A percentile compares a stretch with the other conserved stretches of the same genome.
These are phyloP conservation scores for Teunomyces aglyptinius DNA, from an alignment of 805 yeast species.

Conservation along the genomic window DNA sequence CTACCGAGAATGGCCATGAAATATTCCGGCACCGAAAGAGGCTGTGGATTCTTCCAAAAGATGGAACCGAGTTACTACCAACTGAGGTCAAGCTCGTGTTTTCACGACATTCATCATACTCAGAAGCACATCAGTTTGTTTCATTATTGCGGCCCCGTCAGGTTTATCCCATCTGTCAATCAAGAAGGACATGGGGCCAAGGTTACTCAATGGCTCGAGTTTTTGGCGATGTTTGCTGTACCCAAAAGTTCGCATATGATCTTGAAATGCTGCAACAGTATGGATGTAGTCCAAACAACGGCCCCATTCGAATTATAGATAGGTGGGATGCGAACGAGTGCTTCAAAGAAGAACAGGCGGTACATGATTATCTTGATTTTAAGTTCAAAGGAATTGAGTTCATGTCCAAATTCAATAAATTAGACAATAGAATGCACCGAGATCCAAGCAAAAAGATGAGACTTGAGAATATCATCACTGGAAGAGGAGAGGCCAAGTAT, in stretches of 20 bases:
- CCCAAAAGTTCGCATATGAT: conserved; percentile 13
- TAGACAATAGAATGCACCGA: not conserved
- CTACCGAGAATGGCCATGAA: conserved; percentile 19
- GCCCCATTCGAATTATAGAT: conserved; percentile 25
- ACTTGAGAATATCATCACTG: conserved; percentile 25
- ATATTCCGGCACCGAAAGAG: conserved; percentile 23
- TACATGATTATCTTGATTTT: conserved; percentile 10
- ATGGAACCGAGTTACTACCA: conserved; percentile 30
- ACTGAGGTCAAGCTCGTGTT: conserved; percentile 36
- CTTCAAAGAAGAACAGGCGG: conserved; percentile 24
- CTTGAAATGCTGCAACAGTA: conserved; percentile 8
- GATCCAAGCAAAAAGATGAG: conserved; percentile 16
- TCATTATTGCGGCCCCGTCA: conserved; percentile 35
- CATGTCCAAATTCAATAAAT: conserved; percentile 5
- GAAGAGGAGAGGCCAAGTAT: conserved; percentile 23
- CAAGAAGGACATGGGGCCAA: conserved; percentile 28
- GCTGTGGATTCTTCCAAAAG: conserved; percentile 28
- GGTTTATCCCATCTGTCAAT: conserved; percentile 45
- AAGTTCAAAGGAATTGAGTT: conserved; percentile 9
- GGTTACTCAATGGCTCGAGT: conserved; percentile 41
- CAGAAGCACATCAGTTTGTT: conserved; percentile 37
- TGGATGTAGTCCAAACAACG: conserved; percentile 13
- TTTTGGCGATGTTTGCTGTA: conserved; percentile 36
- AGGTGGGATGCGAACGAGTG: conserved; percentile 35
- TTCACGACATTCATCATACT: conserved; percentile 48